Evolutionary conservation across 2,329 filamentous ascomycete species (phyloP), one percentile per base, ranked within the genome.

Genomic region (Ophiosphaerella herpotricha): DNA sequence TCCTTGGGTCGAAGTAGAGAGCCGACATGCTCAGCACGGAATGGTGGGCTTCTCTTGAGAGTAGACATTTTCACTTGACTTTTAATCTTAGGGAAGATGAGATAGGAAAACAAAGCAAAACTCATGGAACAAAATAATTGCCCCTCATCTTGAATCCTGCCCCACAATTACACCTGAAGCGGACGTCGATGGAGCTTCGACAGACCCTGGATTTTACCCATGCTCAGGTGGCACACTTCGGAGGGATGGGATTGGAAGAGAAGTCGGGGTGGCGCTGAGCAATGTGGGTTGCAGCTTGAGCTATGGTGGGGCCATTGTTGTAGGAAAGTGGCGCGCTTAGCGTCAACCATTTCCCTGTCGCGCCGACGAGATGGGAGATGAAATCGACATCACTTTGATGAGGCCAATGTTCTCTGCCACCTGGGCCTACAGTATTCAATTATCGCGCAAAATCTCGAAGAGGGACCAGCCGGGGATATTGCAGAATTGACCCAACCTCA

Each of bases 21-120:
- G 42, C 87, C 87, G 54, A 89, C 80, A 58, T 90, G 87, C 74
- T 90, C 87, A 52, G 86, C 86, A 66, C 88, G 82, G 74, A 88
- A 90, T 42, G 85, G 86, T 36, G 84, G 82, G 56, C 55, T 68
- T 65, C 67, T 64, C 54, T 71, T 71, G 34, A 61, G 60, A 34
- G 64, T 51, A 35, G 66, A 60, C 68, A 61, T 61, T 31, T 60
- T 75, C 71, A 54, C 74, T 74, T 44, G 24, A 42, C 38, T 40
- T 49, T 21, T 47, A 39, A 21, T 18, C 43, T 35, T 50, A 33
- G 32, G 46, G 16, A 34, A 13, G 12, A 38, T 31, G 23, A 57
- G 44, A 45, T 40, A 48, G 35, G n/a, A n/a, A 31, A 33, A 41
- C 37, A 36, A 39, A 41, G 37, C 50, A 56, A 52, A 55, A 23